phyloP scores from a whole-genome alignment of 1,139 yeast species.

The Kurtzmaniella natalensis region DNA sequence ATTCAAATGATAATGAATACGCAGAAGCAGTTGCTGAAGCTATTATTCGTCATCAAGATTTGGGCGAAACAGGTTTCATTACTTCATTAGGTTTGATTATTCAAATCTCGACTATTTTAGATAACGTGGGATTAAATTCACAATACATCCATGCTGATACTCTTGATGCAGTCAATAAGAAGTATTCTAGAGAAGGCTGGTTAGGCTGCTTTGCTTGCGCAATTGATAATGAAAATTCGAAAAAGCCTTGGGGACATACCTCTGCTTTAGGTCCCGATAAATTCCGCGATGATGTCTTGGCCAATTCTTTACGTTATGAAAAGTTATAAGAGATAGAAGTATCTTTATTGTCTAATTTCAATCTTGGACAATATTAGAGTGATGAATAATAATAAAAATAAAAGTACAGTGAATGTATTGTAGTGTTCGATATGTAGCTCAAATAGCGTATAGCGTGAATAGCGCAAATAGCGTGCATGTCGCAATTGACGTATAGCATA shows the following conservation, averaged over 20 bases:
- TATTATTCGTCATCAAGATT: conserved; percentile 35
- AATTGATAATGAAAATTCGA: conserved; percentile 28
- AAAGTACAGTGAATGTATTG: too few species aligned
- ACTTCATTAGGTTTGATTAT: conserved; percentile 34
- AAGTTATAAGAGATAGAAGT: too few species aligned
- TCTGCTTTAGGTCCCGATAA: conserved; percentile 30
- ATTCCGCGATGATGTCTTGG: conserved; percentile 27
- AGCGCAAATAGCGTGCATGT: too few species aligned
- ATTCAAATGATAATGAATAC: conserved; percentile 23
- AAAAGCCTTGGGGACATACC: conserved; percentile 37
- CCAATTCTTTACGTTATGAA: conserved; percentile 22
- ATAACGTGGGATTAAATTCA: conserved; percentile 31
- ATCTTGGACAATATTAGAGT: too few species aligned
- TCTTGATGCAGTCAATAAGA: conserved; percentile 23
- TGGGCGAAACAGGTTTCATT: conserved; percentile 31
- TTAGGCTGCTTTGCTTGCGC: conserved; percentile 30
- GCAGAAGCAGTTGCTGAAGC: conserved; percentile 41
- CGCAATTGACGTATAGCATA: too few species aligned
- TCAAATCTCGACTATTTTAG: conserved; percentile 33
- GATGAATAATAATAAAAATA: too few species aligned
- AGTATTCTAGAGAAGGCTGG: conserved; percentile 31
- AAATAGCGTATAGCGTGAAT: too few species aligned
- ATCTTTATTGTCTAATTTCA: too few species aligned
- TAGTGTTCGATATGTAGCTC: too few species aligned
- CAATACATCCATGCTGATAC: conserved; percentile 29